Evolutionary conservation across 169 alveolate species (phyloP), one percentile per base, ranked within the genome.

Genomic region (Pseudocohnilembus persalinus): DNA sequence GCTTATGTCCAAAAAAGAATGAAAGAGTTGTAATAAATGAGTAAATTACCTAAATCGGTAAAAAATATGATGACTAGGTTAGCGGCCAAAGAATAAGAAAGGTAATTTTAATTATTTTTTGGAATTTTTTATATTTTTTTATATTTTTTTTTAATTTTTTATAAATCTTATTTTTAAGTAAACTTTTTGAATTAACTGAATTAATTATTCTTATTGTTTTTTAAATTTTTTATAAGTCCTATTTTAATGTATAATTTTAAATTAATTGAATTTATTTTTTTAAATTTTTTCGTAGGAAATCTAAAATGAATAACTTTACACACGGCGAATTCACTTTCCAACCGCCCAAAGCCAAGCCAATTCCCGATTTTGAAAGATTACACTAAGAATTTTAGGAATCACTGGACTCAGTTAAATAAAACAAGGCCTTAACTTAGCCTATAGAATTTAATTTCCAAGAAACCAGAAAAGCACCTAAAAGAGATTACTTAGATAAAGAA

Each of bases 321-420:
- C 76, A 29, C 63, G 74, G 49, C 27, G 31, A 29, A 1, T 79
- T 35, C 64, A 34, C 84, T 29, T 79, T 79, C 76, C 63, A 64
- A 29, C 84, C 84, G 0, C 74, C 76, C 16, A 86, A 80, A 75
- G 87, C 90, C 11, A 86, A 86, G 31, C 33, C 81, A 63, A 63
- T 86, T 29, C 90, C 90, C 32, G 72, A 86, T 74, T 86, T 86
- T 49, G 80, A 63, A n/a, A 31, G 30, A 63, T 29, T 86, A 16
- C 85, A 86, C 28, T 34, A 74, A 75, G 65, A 68, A 1, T 81
- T 86, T 29, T 81, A 86, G 64, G 82, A 86, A 6, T 28, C 32
- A 16, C 25, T 86, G 26, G 75, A 74, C 15, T 28, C 72, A 63
- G 80, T 29, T 64, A 86, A 81, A 31, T 73, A 80, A n/a, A 32